Evolutionary conservation across 2,329 filamentous ascomycete species (phyloP).

Genomic region (Ciborinia camelliae): DNA sequence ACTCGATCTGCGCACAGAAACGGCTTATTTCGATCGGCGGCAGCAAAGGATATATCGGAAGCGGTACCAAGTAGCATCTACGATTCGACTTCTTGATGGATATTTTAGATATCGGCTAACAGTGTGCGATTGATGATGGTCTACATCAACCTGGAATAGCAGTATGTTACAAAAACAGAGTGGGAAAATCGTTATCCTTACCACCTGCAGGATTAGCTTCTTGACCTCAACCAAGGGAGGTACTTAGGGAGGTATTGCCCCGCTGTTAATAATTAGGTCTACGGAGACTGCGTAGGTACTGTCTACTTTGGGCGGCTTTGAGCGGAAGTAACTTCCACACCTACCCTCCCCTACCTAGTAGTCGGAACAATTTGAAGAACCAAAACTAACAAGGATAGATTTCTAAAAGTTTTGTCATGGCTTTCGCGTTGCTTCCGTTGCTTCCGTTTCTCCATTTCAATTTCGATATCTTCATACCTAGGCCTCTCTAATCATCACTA

Average conservation of each 20-base stretch:
- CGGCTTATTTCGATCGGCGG: not conserved
- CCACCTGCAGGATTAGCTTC: not conserved
- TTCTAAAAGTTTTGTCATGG: not conserved
- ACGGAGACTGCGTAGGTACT: too few relatives aligned
- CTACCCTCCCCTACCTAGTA: too few relatives aligned
- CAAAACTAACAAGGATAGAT: not conserved
- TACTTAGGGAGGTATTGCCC: not conserved
- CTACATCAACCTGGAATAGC: too few relatives aligned
- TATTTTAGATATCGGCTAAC: not conserved
- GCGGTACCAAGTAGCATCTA: not conserved
- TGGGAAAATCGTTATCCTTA: not conserved
- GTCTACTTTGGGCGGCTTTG: conserved; percentile 5
- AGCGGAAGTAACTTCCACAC: not conserved
- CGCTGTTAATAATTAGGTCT: not conserved
- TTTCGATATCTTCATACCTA: not conserved
- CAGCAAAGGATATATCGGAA: not conserved
- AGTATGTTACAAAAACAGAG: not conserved
- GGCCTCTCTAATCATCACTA: not conserved
- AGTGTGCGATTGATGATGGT: not conserved
- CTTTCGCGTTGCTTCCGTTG: not conserved
- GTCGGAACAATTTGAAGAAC: not conserved
- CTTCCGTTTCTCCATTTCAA: too few relatives aligned
- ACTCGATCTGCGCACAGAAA: not conserved
- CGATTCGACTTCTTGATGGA: not conserved
- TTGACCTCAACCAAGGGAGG: too few relatives aligned